Conservation (phyloP, 305 asterid species). For the Plantago coronopus region DNA sequence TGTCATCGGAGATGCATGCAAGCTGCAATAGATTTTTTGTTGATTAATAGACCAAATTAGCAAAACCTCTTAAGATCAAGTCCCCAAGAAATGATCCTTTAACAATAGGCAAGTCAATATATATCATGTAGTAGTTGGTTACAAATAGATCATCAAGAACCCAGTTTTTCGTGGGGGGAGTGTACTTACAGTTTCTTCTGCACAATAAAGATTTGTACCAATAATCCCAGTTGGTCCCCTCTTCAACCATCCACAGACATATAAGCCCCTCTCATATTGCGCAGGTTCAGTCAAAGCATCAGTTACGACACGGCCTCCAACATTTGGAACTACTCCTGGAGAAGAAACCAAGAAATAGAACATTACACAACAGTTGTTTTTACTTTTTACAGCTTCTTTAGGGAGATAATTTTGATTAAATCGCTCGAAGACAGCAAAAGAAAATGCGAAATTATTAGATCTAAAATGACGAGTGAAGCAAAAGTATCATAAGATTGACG, state of each 20-base stretch:
- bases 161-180: conserved; percentile 14
- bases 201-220: conserved; percentile 76
- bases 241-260: conserved; percentile 94
- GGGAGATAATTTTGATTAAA: not conserved
- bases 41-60: conserved; percentile 8
- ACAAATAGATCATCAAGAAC: conserved; percentile 9
- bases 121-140: not conserved
- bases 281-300: conserved; percentile 30
- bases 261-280: conserved; percentile 55
- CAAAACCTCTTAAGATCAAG: not conserved
- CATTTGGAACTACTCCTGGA: conserved; percentile 73
- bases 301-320: conserved; percentile 60
- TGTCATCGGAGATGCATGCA: conserved; percentile 61
- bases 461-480: not conserved
- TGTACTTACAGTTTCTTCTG: conserved; percentile 75
- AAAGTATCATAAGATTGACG: too few species aligned
- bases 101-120: not conserved
- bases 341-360: conserved; percentile 16
- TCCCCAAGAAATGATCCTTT: not conserved
- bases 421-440: not conserved
- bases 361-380: not conserved
- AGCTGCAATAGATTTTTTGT: conserved; percentile 40
- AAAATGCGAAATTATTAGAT: not conserved
- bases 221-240: conserved; percentile 91
- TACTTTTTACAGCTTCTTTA: not conserved